Percentiles rank a stretch among this genome's conserved stretches.
phyloP scores from a whole-genome alignment of 202 grass and related monocot genomes.

The Elaeis oleifera region DNA sequence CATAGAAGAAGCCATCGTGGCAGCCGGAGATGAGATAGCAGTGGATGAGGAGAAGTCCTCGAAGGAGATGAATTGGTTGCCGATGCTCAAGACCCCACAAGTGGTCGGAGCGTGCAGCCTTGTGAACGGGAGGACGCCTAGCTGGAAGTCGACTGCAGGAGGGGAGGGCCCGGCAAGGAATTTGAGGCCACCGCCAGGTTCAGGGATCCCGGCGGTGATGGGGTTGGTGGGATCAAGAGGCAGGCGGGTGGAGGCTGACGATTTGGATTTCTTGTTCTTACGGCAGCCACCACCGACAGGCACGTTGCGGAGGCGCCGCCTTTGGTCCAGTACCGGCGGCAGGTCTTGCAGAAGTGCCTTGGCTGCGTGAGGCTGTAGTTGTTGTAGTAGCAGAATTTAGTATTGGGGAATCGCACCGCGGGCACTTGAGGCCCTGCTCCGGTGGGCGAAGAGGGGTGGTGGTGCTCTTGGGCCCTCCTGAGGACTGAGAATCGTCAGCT shows the following conservation, averaged over 20 bases:
- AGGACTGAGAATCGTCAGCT: conserved; percentile 18
- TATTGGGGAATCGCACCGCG: no score
- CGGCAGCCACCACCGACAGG: conserved; percentile 87
- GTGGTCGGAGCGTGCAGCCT: conserved; percentile 26
- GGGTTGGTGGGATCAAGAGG: conserved; percentile 14
- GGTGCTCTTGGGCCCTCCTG: conserved; percentile 3
- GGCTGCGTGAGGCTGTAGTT: no score
- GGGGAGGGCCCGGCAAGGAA: conserved; percentile 27
- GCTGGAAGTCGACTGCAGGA: conserved; percentile 36
- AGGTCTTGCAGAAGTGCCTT: conserved; percentile 72
- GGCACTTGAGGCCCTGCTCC: conserved; percentile 32
- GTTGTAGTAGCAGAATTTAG: no score
- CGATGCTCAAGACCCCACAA: conserved; percentile 12
- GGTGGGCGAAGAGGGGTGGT: conserved; percentile 27
- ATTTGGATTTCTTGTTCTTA: conserved; percentile 87
- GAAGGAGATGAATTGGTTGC: conserved; percentile 48
- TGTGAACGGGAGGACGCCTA: conserved; percentile 40
- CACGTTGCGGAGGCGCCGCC: conserved; percentile 96
- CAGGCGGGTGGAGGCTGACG: conserved; percentile 27
- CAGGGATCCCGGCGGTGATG: conserved; percentile 6
- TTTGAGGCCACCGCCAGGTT: conserved; percentile 20
- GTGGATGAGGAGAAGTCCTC: conserved; percentile 18
- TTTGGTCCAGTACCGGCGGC: conserved; percentile 93
- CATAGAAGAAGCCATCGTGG: background rate
- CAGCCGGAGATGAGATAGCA: background rate